A percentile compares a stretch with the other conserved stretches of the same genome.
Evolutionary conservation across 257 asterid species (phyloP).

Genomic region (Solanum dulcamara): DNA sequence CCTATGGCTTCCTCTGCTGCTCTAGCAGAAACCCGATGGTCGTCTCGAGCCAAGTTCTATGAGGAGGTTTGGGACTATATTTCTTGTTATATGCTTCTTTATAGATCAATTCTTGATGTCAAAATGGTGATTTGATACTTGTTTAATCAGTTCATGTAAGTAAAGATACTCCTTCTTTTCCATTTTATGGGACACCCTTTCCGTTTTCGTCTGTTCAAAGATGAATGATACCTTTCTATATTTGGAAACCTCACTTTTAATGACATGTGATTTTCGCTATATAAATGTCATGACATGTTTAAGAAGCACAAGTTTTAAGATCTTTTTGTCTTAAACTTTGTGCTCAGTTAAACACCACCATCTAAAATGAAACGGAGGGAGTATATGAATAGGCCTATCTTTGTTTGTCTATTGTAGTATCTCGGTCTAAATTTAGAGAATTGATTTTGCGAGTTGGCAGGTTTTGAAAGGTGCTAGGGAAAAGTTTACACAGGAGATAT

Average conservation of each 20-base stretch:
- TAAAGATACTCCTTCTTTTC: background rate
- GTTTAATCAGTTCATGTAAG: background rate
- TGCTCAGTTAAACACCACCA: background rate
- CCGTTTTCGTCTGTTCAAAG: background rate
- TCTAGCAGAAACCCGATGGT: constrained; percentile 28
- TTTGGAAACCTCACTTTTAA: background rate
- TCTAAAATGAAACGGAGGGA: background rate
- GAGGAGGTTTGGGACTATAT: constrained; percentile 46
- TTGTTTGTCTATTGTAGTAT: background rate
- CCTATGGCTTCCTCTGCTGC: constrained; percentile 66
- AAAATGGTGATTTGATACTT: background rate
- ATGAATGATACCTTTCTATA: background rate
- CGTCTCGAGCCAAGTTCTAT: constrained; percentile 42
- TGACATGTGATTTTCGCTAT: background rate
- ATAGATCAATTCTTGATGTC: background rate
- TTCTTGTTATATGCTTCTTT: background rate
- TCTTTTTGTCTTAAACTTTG: background rate
- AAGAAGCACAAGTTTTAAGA: background rate
- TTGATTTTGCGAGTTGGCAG: constrained; percentile 34
- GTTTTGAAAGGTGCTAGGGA: constrained; percentile 67
- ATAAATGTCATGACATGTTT: background rate
- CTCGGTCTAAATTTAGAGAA: constrained; percentile 1
- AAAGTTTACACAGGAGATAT: constrained; percentile 62
- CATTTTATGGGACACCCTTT: background rate
- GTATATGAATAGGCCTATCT: background rate